Evolutionary conservation across 805 yeast genomes (phyloP).

Genomic region (Teunomyces lycoperdinae): DNA sequence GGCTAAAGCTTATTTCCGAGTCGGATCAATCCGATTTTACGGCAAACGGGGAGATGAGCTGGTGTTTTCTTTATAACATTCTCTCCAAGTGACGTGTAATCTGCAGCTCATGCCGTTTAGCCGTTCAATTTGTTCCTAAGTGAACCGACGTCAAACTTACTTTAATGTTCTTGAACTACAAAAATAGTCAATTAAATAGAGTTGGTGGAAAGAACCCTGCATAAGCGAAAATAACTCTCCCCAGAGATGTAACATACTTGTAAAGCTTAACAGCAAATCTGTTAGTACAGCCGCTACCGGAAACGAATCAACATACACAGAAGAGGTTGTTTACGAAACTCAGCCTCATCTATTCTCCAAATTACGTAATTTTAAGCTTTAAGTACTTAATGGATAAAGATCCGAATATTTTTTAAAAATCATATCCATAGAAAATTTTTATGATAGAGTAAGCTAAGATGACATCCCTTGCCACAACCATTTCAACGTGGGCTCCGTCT

Average conservation of each 20-base stretch:
- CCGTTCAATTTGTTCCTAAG: no score
- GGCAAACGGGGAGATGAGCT: no score
- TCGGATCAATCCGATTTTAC: neutral
- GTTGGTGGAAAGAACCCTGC: no score
- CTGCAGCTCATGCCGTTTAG: no score
- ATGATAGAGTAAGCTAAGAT: neutral
- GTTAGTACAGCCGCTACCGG: neutral
- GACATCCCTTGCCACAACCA: neutral
- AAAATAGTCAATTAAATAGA: no score
- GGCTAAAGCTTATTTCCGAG: neutral
- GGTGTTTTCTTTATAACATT: no score
- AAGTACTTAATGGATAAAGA: neutral
- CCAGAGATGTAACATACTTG: no score
- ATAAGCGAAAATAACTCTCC: no score
- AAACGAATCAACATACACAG: neutral
- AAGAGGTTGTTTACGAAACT: neutral
- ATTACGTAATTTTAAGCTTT: neutral
- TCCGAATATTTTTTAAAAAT: neutral
- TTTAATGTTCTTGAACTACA: no score
- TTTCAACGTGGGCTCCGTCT: constrained; percentile 23
- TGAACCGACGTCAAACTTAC: no score
- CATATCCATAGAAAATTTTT: neutral
- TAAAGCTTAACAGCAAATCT: no score
- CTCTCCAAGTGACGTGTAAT: no score
- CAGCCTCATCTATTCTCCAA: neutral